Evolutionary conservation across 2,329 filamentous ascomycete species (phyloP).

Genomic region (Dactylellina drechsleri): DNA sequence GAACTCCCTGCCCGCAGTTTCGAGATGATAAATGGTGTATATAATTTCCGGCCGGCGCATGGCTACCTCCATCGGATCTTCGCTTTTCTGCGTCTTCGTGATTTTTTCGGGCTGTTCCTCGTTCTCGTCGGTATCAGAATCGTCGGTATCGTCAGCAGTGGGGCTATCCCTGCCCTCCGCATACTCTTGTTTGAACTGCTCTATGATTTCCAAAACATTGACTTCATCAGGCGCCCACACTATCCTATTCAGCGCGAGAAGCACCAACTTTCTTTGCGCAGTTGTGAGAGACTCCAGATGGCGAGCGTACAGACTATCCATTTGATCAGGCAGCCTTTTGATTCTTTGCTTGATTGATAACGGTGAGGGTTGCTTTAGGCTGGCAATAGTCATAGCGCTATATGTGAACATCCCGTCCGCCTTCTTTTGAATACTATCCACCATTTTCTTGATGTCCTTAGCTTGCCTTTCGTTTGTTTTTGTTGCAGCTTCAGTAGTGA

Average conservation of each 20-base stretch:
- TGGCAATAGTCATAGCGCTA: conserved; percentile 34
- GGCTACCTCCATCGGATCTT: conserved; percentile 4
- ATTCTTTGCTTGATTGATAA: conserved; percentile 25
- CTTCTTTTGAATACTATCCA: conserved; percentile 25
- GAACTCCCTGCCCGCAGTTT: conserved; percentile 28
- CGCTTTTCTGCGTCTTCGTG: background rate
- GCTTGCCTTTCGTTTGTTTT: conserved; percentile 1
- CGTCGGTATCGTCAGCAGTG: background rate
- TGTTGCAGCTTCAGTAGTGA: background rate
- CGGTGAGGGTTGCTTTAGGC: conserved; percentile 21
- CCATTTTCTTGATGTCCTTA: conserved; percentile 22
- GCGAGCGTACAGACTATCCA: conserved; percentile 28
- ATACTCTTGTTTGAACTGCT: conserved; percentile 31
- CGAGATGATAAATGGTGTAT: conserved; percentile 35
- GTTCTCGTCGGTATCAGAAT: background rate
- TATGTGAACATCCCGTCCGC: conserved; percentile 37
- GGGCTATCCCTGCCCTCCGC: background rate
- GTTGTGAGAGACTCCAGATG: conserved; percentile 23
- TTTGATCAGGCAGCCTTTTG: conserved; percentile 12
- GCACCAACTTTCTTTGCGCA: conserved; percentile 25
- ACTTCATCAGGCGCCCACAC: conserved; percentile 12
- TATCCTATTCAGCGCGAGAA: conserved; percentile 21
- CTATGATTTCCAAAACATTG: conserved; percentile 22
- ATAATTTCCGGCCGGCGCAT: conserved; percentile 33
- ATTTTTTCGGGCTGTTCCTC: background rate